These are phyloP conservation scores for Heliamphora pulchella DNA, from an alignment of 179 eudicot species.

Conservation along the genomic window DNA sequence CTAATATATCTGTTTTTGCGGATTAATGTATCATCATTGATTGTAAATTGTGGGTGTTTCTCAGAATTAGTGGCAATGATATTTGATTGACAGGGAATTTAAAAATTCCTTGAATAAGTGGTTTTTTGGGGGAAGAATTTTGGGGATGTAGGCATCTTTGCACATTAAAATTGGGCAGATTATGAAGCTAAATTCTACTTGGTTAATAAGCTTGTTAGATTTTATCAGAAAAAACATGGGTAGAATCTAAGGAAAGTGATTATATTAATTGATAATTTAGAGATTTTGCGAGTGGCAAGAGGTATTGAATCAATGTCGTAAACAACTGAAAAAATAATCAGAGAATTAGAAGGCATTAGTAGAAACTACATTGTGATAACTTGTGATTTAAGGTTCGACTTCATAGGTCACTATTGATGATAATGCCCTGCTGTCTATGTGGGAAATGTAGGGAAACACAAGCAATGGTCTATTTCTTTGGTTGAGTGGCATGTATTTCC, in stretches of 20 bases:
- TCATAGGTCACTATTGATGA: neutral
- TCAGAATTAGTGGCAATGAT: neutral
- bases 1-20: neutral
- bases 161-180: neutral
- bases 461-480: neutral
- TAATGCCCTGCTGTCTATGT: neutral
- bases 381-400: neutral
- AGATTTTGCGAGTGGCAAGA: neutral
- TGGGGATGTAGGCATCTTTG: neutral
- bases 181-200: neutral
- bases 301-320: neutral
- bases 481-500: no score
- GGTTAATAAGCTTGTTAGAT: neutral
- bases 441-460: neutral
- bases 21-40: neutral
- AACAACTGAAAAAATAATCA: neutral
- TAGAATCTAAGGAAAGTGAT: neutral
- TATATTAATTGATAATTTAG: neutral
- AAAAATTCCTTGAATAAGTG: neutral
- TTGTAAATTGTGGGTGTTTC: neutral
- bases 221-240: neutral
- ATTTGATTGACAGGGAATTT: constrained; percentile 6
- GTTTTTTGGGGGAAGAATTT: neutral
- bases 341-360: neutral
- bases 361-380: neutral